These are phyloP conservation scores for Aegilops speltoides DNA, from an alignment of 176 grass and related monocot species.

Conservation along the genomic window DNA sequence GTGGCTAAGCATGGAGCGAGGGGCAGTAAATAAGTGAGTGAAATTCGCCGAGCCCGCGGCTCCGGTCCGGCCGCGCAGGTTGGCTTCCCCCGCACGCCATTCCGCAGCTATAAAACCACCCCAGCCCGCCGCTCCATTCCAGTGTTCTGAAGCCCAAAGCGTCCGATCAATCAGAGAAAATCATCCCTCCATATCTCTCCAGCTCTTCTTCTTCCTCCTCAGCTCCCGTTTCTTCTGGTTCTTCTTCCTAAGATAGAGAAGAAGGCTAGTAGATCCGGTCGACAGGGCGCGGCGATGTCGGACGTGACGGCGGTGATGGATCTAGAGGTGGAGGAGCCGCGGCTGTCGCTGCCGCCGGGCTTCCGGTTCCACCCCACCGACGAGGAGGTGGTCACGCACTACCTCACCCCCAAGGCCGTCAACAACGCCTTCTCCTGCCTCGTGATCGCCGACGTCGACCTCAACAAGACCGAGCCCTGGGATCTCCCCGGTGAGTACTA, in stretches of 20 bases:
- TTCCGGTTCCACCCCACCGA: slow-evolving; percentile 94
- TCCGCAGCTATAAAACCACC: background rate
- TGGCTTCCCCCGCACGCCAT: slow-evolving; percentile 43
- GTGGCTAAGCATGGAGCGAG: background rate
- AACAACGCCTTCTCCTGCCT: slow-evolving; percentile 43
- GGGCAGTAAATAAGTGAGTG: background rate
- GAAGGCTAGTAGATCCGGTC: background rate
- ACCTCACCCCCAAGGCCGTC: slow-evolving; percentile 60
- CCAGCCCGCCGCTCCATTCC: background rate
- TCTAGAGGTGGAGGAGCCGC: slow-evolving; percentile 19
- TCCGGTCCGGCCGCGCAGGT: background rate
- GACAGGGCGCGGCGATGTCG: slow-evolving; percentile 1
- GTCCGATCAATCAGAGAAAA: background rate
- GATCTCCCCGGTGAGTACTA: slow-evolving; percentile 66
- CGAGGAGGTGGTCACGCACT: slow-evolving; percentile 68
- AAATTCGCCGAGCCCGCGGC: background rate
- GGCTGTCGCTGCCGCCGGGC: slow-evolving; percentile 64
- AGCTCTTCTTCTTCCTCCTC: too few relatives aligned
- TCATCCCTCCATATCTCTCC: background rate
- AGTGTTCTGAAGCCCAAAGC: slow-evolving; percentile 29
- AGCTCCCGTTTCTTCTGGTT: background rate
- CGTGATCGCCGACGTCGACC: slow-evolving; percentile 78
- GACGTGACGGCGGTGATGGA: slow-evolving; percentile 33
- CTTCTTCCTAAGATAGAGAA: too few relatives aligned
- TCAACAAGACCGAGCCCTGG: slow-evolving; percentile 97